Conservation (phyloP, 75 land plant species). For the Larix kaempferi region DNA sequence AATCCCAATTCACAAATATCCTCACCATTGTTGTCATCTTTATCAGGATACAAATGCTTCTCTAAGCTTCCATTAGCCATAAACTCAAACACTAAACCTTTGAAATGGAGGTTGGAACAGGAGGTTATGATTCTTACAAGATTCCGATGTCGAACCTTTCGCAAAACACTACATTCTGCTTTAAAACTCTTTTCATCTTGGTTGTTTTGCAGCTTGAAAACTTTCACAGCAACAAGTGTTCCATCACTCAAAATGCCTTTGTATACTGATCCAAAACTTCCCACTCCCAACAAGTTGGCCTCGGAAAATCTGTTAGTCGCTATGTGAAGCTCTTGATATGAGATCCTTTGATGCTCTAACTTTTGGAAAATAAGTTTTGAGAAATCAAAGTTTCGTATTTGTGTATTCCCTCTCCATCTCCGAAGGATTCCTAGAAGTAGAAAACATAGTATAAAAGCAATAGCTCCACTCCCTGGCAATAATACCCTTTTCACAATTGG, state of each 20-base stretch:
- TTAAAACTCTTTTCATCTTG: slow-evolving; percentile 37
- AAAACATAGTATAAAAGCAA: background rate
- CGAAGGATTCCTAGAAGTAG: background rate
- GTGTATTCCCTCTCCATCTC: background rate
- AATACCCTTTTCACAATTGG: background rate
- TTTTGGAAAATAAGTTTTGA: background rate
- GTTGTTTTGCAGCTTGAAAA: slow-evolving; percentile 16
- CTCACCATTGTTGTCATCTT: background rate
- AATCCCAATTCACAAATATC: background rate
- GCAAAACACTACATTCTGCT: slow-evolving; percentile 35
- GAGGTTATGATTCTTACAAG: slow-evolving; percentile 36
- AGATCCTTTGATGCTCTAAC: background rate
- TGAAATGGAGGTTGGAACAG: slow-evolving; percentile 46
- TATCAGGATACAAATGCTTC: slow-evolving; percentile 4
- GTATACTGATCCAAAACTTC: slow-evolving; percentile 35
- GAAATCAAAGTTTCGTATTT: background rate
- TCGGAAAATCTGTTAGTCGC: slow-evolving; percentile 34
- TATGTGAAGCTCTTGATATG: background rate
- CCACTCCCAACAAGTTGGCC: slow-evolving; percentile 34
- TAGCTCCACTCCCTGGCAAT: background rate
- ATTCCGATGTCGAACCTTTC: slow-evolving; percentile 38
- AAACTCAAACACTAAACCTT: slow-evolving; percentile 43
- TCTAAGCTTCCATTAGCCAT: slow-evolving; percentile 51
- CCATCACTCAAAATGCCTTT: slow-evolving; percentile 33
- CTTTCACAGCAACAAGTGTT: slow-evolving; percentile 40